Evolutionary conservation across 306 rosid species (phyloP).

Genomic region (Prunus mume): DNA sequence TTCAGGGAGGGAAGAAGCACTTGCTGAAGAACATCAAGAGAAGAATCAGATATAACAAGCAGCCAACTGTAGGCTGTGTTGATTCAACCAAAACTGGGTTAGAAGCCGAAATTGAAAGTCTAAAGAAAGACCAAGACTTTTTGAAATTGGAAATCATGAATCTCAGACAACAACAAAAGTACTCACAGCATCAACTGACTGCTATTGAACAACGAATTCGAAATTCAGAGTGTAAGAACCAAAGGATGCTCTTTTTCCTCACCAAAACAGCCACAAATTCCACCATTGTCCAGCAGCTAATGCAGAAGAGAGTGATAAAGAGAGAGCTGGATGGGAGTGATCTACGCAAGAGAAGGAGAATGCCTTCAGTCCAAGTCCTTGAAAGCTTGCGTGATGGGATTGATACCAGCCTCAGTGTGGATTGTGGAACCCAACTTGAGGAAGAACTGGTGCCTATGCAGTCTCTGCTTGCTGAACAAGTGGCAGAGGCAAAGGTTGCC

Average conservation of each 20-base stretch:
- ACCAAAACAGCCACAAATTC: slow-evolving; percentile 48
- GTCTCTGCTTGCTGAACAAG: slow-evolving; percentile 36
- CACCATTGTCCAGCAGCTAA: slow-evolving; percentile 35
- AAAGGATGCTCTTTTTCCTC: slow-evolving; percentile 60
- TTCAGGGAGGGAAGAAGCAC: slow-evolving; percentile 80
- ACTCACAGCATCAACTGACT: slow-evolving; percentile 45
- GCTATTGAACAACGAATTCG: slow-evolving; percentile 51
- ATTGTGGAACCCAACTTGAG: slow-evolving; percentile 27
- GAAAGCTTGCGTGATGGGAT: slow-evolving; percentile 22
- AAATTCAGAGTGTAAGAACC: slow-evolving; percentile 51
- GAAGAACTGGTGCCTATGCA: slow-evolving; percentile 33
- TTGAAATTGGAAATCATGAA: slow-evolving; percentile 60
- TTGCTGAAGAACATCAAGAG: slow-evolving; percentile 83
- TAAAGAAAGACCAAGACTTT: slow-evolving; percentile 58
- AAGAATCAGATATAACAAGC: slow-evolving; percentile 50
- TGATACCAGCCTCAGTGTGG: slow-evolving; percentile 15
- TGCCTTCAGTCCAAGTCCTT: slow-evolving; percentile 36
- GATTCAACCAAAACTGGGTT: slow-evolving; percentile 33
- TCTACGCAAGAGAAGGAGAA: slow-evolving; percentile 49
- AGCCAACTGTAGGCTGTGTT: slow-evolving; percentile 21
- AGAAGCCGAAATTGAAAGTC: slow-evolving; percentile 57
- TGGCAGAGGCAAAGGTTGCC: slow-evolving; percentile 25
- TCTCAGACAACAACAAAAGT: slow-evolving; percentile 58
- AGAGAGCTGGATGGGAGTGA: slow-evolving; percentile 47
- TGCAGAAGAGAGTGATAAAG: slow-evolving; percentile 41